Evolutionary conservation across 192 early-diverging fungal genomes (phyloP).

Genomic region (Backusella psychrophila): DNA sequence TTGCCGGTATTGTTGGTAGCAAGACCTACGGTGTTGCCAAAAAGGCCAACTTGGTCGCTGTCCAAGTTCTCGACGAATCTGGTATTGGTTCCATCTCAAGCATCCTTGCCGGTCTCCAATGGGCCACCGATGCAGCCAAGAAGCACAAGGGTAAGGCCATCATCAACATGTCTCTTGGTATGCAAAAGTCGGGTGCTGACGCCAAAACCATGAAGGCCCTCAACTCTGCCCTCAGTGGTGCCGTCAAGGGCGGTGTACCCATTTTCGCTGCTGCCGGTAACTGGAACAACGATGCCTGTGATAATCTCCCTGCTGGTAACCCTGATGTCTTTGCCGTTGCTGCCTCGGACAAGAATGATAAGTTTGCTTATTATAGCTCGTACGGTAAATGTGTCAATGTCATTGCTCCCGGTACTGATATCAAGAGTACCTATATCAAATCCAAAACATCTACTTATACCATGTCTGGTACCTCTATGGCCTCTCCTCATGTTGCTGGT

Average conservation of each 20-base stretch:
- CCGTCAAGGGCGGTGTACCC: slow-evolving; percentile 59
- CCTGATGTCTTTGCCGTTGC: slow-evolving; percentile 81
- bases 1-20: slow-evolving; percentile 67
- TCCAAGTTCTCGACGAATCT: slow-evolving; percentile 61
- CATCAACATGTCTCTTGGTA: slow-evolving; percentile 79
- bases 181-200: slow-evolving; percentile 29
- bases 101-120: slow-evolving; percentile 45
- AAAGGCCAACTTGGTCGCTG: slow-evolving; percentile 61
- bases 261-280: slow-evolving; percentile 81
- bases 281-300: slow-evolving; percentile 62
- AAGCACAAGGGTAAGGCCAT: slow-evolving; percentile 39
- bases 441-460: slow-evolving; percentile 73
- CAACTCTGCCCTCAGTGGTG: slow-evolving; percentile 56
- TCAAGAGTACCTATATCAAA: slow-evolving; percentile 79
- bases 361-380: slow-evolving; percentile 78
- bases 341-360: slow-evolving; percentile 75
- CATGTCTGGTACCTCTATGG: slow-evolving; percentile 96
- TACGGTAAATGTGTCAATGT: slow-evolving; percentile 92
- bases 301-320: slow-evolving; percentile 56
- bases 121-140: slow-evolving; percentile 30
- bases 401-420: slow-evolving; percentile 82
- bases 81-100: slow-evolving; percentile 55
- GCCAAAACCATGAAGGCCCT: slow-evolving; percentile 53
- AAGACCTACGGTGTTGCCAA: slow-evolving; percentile 70
- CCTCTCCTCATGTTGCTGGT: slow-evolving; percentile 89